These are phyloP conservation scores for Talaromyces stipitatus DNA, from an alignment of 495 filamentous ascomycete species.

Conservation along the genomic window DNA sequence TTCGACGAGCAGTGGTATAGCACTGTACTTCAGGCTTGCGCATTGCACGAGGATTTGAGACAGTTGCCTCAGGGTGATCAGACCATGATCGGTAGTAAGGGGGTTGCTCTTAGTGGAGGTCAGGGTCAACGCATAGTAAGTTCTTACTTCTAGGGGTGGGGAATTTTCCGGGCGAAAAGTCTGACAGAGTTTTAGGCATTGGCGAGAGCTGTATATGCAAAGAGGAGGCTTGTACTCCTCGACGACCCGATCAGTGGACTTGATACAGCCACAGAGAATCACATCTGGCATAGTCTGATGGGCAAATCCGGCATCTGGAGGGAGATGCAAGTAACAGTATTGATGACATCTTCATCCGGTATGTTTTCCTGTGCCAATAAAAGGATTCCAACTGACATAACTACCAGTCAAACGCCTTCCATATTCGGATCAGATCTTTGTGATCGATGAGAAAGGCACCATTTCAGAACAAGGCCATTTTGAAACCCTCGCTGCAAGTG, in stretches of 20 bases:
- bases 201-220: conserved; percentile 50
- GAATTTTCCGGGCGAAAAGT: neutral
- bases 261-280: conserved; percentile 51
- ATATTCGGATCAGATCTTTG: conserved; percentile 45
- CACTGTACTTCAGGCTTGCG: conserved; percentile 57
- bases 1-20: conserved; percentile 55
- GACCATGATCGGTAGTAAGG: conserved; percentile 56
- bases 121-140: conserved; percentile 56
- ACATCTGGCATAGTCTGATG: conserved; percentile 51
- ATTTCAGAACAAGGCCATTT: conserved; percentile 47
- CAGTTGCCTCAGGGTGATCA: conserved; percentile 48
- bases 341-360: conserved; percentile 45
- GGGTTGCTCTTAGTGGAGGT: conserved; percentile 56
- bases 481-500: conserved; percentile 30
- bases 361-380: neutral
- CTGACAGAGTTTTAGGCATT: conserved; percentile 24
- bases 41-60: conserved; percentile 47
- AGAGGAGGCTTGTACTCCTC: conserved; percentile 45
- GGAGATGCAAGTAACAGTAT: conserved; percentile 37
- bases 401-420: conserved; percentile 36
- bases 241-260: conserved; percentile 57
- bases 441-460: conserved; percentile 35
- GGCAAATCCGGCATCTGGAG: conserved; percentile 47
- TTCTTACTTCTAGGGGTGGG: neutral
- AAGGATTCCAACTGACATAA: neutral